phyloP scores from a whole-genome alignment of 495 filamentous ascomycete genomes.

The Alectoria sarmentosa region DNA sequence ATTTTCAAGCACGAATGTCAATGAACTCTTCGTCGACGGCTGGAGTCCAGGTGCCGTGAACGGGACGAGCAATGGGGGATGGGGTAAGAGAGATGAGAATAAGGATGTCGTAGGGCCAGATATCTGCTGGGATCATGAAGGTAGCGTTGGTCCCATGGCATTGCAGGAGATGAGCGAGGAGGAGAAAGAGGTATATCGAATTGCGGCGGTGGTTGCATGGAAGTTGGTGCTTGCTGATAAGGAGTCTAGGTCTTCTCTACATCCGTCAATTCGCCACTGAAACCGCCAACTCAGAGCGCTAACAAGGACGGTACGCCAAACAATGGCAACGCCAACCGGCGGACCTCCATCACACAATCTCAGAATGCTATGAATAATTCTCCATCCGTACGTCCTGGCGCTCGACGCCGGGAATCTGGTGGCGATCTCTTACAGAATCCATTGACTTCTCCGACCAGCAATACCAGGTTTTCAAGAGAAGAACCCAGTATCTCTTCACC shows the following conservation, averaged over 20 bases:
- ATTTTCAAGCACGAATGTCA: constrained; percentile 52
- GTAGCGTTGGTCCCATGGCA: constrained; percentile 63
- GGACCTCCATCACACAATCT: constrained; percentile 57
- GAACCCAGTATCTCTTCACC: constrained; percentile 53
- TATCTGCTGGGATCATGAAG: constrained; percentile 82
- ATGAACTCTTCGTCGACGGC: constrained; percentile 62
- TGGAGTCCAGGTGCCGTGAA: constrained; percentile 70
- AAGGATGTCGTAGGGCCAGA: constrained; percentile 63
- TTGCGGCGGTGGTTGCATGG: too few relatives aligned
- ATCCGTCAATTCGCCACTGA: constrained; percentile 89
- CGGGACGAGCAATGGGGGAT: constrained; percentile 54
- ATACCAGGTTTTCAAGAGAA: constrained; percentile 50
- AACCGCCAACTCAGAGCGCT: constrained; percentile 64
- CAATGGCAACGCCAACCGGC: constrained; percentile 57
- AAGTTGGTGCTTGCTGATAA: constrained; percentile 25
- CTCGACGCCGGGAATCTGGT: constrained; percentile 73
- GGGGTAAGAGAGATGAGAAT: constrained; percentile 69
- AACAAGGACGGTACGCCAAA: constrained; percentile 60
- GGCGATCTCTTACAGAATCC: constrained; percentile 59
- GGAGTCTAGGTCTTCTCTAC: constrained; percentile 58
- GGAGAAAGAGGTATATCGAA: constrained; percentile 65
- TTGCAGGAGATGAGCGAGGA: constrained; percentile 71
- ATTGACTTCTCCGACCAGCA: constrained; percentile 48
- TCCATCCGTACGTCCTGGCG: constrained; percentile 62
- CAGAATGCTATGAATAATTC: constrained; percentile 42